Percentiles rank a stretch among this genome's conserved stretches.
Evolutionary conservation across 73 alveolate species (phyloP).

Genomic region (Stentor roeselii): DNA sequence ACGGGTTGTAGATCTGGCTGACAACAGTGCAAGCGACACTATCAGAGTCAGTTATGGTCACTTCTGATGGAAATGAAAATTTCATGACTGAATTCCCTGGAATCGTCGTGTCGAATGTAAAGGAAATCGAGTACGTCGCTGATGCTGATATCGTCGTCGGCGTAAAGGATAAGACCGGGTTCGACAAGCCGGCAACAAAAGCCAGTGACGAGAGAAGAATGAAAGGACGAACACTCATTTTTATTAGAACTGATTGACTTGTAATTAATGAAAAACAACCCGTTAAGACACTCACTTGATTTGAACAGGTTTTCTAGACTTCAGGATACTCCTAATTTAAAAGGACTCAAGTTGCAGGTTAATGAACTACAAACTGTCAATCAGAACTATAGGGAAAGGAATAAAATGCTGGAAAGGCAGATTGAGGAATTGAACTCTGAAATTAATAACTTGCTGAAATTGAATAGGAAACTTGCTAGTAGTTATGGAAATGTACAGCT

Average conservation of each 20-base stretch:
- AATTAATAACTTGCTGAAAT: not conserved
- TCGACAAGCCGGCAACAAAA: not conserved
- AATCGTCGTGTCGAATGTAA: constrained; percentile 3
- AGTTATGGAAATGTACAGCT: not conserved
- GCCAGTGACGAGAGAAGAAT: not conserved
- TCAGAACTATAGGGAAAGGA: not conserved
- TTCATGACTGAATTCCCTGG: not conserved
- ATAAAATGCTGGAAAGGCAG: not conserved
- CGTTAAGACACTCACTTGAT: not conserved
- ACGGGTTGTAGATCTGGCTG: not conserved
- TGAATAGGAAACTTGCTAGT: not conserved
- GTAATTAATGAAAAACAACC: not conserved
- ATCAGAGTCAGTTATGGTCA: not conserved
- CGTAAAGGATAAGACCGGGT: not conserved
- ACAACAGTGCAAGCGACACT: constrained; percentile 4
- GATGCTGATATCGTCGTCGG: not conserved
- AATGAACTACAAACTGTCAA: not conserved
- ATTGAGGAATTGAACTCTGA: not conserved
- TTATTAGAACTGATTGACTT: too few relatives aligned
- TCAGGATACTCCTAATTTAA: not conserved
- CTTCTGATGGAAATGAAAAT: not conserved
- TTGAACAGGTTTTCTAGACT: not conserved
- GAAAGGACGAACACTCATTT: not conserved
- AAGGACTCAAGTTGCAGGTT: not conserved
- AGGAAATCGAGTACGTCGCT: not conserved